Evolutionary conservation across 345 rosid genomes (phyloP), one percentile per base, ranked within the genome.

Genomic region (Populus davidiana): DNA sequence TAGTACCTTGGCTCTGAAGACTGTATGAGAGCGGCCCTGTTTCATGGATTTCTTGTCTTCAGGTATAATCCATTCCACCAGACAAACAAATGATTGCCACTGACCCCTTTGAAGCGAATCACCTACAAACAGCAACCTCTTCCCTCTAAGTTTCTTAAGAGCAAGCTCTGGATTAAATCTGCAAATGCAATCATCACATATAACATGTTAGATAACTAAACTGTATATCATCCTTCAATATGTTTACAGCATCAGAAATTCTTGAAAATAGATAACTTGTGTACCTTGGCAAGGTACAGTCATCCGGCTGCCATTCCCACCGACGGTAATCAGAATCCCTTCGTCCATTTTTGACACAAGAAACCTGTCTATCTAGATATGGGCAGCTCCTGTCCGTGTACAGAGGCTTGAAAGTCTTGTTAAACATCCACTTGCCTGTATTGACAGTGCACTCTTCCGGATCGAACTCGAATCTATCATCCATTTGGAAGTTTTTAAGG

Each of bases 251-350:
- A 4, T 47, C 52, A 14, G 52, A 14, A 47, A 47, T 47, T 14
- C 52, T 4, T 13, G 52, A 47, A 47, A 36, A 29, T 72, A 20
- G 65, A 0, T 52, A 10, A 69, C 4, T 59, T 70, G n/a, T 49
- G 10, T 36, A 93, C 99, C 90, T 85, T 38, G 98, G 97, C 77
- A 95, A 74, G 44, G 86, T 83, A 69, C 99, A 95, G 74, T 95
- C 99, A 43, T 92, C 96, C 2, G 97, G 98, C 79, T 88, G 98
- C 99, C 99, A 95, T 75, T 89, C 93, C 99, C 98, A 95, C 49
- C 85, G 88, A 18, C 76, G 93, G 78, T 93, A 95, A 77, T 90
- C 89, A 1, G 90, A 85, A 71, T 95, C 94, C 50, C 36, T 85
- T 49, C 88, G 80, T 12, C 93, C 98, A 36, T 95, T 93, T 81